A percentile compares a stretch with the other conserved stretches of the same genome.
phyloP scores from a whole-genome alignment of 495 filamentous ascomycete genomes.

The Aspergillus incahuasiensis region DNA sequence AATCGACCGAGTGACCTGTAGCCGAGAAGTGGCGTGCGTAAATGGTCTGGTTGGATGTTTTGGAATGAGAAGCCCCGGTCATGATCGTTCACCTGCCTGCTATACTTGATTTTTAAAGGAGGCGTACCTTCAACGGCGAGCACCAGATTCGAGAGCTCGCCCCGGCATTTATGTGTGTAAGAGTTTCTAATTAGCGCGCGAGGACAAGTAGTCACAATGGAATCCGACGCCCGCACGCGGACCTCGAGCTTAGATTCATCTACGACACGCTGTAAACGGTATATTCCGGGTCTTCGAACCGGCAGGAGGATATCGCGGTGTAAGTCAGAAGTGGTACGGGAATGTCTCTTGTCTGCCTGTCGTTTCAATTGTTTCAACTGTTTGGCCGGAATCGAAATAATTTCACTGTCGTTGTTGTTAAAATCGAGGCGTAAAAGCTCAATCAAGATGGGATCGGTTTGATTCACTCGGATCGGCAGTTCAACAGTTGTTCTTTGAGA shows the following conservation, averaged over 20 bases:
- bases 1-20: constrained; percentile 52
- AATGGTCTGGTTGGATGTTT: constrained; percentile 84
- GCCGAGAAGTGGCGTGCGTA: constrained; percentile 66
- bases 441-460: constrained; percentile 79
- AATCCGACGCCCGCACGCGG: constrained; percentile 64
- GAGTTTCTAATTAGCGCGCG: constrained; percentile 64
- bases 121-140: constrained; percentile 83
- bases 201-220: constrained; percentile 80
- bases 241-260: constrained; percentile 94
- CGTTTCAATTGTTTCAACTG: constrained; percentile 65
- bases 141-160: constrained; percentile 79
- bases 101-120: constrained; percentile 89
- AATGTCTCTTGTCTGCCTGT: constrained; percentile 49
- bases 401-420: constrained; percentile 71
- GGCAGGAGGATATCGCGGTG: constrained; percentile 57
- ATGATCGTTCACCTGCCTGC: constrained; percentile 69
- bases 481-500: constrained; percentile 50
- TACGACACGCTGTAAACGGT: constrained; percentile 75
- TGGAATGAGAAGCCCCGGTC: constrained; percentile 77
- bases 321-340: constrained; percentile 45
- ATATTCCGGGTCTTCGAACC: constrained; percentile 78
- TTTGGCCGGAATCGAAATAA: constrained; percentile 64
- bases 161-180: constrained; percentile 64
- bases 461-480: constrained; percentile 89
- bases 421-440: constrained; percentile 82